Base-by-base conservation (phyloP, 1,284 basidiomycete genomes). In the Salmacisia buchloeana region DNA sequence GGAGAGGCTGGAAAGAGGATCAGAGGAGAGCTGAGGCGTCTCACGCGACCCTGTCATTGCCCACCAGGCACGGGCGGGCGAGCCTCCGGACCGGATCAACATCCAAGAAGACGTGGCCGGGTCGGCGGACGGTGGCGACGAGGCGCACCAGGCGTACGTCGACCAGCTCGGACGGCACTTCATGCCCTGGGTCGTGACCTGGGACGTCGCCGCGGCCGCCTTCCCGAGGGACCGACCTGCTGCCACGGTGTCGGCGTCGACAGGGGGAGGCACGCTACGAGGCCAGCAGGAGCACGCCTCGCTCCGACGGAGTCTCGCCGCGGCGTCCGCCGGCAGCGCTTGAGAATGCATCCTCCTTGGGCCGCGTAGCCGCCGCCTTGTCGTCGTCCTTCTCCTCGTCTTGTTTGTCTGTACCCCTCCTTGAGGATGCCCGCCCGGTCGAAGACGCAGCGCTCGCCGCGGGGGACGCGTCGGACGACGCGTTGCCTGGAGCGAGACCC, bases 161-260 rank as follows among this genome's bases (percentile, higher is more conserved):
- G 29, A 54, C 29, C 49, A n/a, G 15, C 29, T 54, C 13, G 49
- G 34, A 33, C 31, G 34, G 31, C 34, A 29, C 29, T 54, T 54
- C 29, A 54, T 54, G 49, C 49, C 49, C 25, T 54, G 49, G 49
- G 49, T 54, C 25, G 18, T 33, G 6, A 54, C 49, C 25, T 54
- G 25, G 25, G 49, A 54, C 29, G 18, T 54, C 49, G 29, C 49
- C 15, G 31, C 49, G 29, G n/a, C 25, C 25, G 31, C 49, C 15
- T 54, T 54, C 49, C 49, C 49, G 3, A 31, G 13, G n/a, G n/a
- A n/a, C n/a, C n/a, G n/a, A n/a, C n/a, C n/a, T n/a, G 23, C 6
- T 5, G 39, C 39, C 15, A n/a, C 23, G 18, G 9, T 54, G 15
- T 54, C 49, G 12, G n/a, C 27, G 12, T 10, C 27, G 15, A 18